Percentiles rank a stretch among this genome's conserved stretches.
Conservation (phyloP, 179 eudicot species). For the Spinacia oleracea region DNA sequence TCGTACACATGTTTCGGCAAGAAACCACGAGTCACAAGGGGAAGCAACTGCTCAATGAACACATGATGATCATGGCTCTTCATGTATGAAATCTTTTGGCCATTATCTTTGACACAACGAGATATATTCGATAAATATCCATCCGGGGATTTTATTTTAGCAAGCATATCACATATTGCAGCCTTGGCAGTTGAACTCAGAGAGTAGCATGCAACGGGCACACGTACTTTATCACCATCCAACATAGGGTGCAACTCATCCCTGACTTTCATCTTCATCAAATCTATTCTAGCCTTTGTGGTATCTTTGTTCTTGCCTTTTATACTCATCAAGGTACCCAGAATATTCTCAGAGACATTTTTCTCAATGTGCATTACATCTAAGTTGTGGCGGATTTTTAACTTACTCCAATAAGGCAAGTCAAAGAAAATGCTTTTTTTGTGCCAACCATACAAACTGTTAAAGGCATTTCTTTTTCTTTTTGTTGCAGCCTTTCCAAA, state of each 20-base stretch:
- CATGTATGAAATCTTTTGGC: conserved; percentile 3
- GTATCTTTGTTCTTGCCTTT: conserved; percentile 17
- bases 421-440: conserved; percentile 1
- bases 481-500: not conserved
- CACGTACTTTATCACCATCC: not conserved
- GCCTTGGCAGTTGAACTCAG: not conserved
- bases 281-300: not conserved
- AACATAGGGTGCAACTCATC: not conserved
- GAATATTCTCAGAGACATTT: conserved; percentile 6
- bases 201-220: conserved; percentile 6
- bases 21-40: conserved; percentile 8
- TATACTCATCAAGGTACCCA: conserved; percentile 9
- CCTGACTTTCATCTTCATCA: not conserved
- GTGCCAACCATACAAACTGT: conserved; percentile 14
- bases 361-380: conserved; percentile 22
- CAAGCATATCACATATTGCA: not conserved
- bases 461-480: not conserved
- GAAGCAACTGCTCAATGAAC: conserved; percentile 3
- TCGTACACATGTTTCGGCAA: not conserved
- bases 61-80: conserved; percentile 26
- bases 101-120: conserved; percentile 13
- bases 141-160: conserved; percentile 6
- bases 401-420: conserved; percentile 4
- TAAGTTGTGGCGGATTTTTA: not conserved
- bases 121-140: conserved; percentile 21